A percentile compares a stretch with the other conserved stretches of the same genome.
These are phyloP conservation scores for Trichomonas tenax DNA, from an alignment of 208 protist species.

Conservation along the genomic window DNA sequence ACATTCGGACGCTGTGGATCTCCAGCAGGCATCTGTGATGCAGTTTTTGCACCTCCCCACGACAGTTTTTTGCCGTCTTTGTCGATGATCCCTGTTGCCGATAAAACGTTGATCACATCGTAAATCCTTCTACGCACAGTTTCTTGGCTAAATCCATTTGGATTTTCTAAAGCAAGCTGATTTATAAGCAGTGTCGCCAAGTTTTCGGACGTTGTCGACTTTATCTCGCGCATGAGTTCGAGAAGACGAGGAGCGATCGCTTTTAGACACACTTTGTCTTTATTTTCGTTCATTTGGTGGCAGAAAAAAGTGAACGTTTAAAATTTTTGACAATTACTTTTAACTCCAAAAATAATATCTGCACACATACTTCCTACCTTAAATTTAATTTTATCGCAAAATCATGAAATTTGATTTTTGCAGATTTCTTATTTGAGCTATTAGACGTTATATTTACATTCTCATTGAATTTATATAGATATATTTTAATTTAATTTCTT, in stretches of 20 bases:
- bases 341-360: too few species aligned
- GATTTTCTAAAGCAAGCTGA: background rate
- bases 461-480: too few species aligned
- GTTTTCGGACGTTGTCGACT: background rate
- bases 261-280: background rate
- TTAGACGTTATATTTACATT: too few species aligned
- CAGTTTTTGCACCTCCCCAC: background rate
- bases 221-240: background rate
- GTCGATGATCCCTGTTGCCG: background rate
- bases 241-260: background rate
- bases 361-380: too few species aligned
- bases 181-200: background rate
- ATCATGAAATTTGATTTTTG: too few species aligned
- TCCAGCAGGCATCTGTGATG: too few species aligned
- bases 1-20: background rate
- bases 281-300: background rate
- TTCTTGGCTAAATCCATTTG: background rate
- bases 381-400: too few species aligned
- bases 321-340: too few species aligned
- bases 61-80: background rate
- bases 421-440: too few species aligned
- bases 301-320: background rate
- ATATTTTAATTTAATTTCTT: too few species aligned
- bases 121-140: background rate
- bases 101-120: conserved; percentile 15